Evolutionary conservation across 768 basidiomycete genomes (phyloP), one percentile per base, ranked within the genome.

Genomic region (Pleurotus platypus): DNA sequence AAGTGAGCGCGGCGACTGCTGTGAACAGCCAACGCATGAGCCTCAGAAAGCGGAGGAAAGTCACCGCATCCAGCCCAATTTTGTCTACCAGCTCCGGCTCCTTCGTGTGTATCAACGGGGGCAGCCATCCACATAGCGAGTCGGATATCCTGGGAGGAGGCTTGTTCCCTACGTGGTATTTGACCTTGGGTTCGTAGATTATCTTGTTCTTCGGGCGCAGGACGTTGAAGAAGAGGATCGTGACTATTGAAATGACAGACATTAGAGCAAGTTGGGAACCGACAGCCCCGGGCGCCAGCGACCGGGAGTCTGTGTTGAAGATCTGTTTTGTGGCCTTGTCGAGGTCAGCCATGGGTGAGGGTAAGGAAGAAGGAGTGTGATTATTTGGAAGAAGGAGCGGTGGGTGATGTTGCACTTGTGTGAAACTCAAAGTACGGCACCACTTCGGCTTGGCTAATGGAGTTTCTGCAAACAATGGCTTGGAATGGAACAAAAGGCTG

Each of bases 41-140:
- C 55, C 94, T 87, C 26, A 90, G 82, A 70, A 98, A 98, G 22
- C 96, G 89, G 26, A 99, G 82, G 70, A 89, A 99, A 18, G 89
- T 82, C 48, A 94, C 92, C 0, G 95, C 96, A 66, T 99, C 97
- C 9, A 97, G 84, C 26, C 96, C 96, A 70, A 92, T 76, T 69
- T 90, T 90, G 63, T 90, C 86, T 26, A 96, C 76, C 39, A 97
- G 83, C 60, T 94, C 90, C n/a, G 90, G 86, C 67, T 98, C 94
- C 66, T 87, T 88, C 20, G 89, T 86, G 60, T 85, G 82, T 38
- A 92, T 66, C 43, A 98, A 82, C 0, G 94, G 94, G 7, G 88
- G 86, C 0, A 98, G 74, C 96, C 96, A 99, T 61, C 92, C 91
- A 49, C 93, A 82, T 46, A 76, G 67, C 1, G 86, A 84, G 64